Evolutionary conservation across 2,329 filamentous ascomycete genomes (phyloP).

Genomic region (Aspergillus sp.): DNA sequence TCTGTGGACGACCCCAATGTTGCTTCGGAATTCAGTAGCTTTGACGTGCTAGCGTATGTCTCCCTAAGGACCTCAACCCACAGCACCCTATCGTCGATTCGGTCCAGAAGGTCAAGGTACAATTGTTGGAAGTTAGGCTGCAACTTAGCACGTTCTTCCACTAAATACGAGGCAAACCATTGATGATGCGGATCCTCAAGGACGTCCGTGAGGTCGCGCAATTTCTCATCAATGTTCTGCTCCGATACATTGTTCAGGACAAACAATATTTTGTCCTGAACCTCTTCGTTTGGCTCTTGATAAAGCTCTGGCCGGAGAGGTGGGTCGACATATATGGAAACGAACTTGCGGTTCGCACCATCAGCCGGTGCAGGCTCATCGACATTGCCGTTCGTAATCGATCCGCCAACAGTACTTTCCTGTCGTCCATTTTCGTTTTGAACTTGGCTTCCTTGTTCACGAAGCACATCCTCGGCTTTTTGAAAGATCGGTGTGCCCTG

Average conservation of each 20-base stretch:
- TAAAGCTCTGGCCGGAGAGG: constrained; percentile 63
- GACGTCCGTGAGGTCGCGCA: constrained; percentile 74
- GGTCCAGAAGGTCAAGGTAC: constrained; percentile 83
- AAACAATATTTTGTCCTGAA: constrained; percentile 92
- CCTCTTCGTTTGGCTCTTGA: constrained; percentile 79
- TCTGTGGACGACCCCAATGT: constrained; percentile 84
- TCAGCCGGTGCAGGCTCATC: constrained; percentile 64
- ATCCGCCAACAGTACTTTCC: constrained; percentile 34
- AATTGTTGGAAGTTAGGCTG: constrained; percentile 95
- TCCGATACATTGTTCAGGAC: constrained; percentile 95
- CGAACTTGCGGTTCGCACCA: constrained; percentile 68
- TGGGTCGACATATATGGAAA: constrained; percentile 73
- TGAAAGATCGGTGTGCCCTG: constrained; percentile 81
- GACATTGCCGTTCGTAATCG: constrained; percentile 68
- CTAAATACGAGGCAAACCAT: constrained; percentile 94
- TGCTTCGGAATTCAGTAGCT: constrained; percentile 84
- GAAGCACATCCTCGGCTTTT: constrained; percentile 78
- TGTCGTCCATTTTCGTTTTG: constrained; percentile 50
- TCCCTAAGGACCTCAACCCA: constrained; percentile 91
- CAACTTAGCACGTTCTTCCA: constrained; percentile 94
- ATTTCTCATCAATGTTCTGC: constrained; percentile 80
- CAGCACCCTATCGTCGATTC: constrained; percentile 74
- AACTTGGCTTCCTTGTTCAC: constrained; percentile 60
- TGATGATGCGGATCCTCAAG: constrained; percentile 81
- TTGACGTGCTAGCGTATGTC: constrained; percentile 82